A percentile compares a stretch with the other conserved stretches of the same genome.
Conservation (phyloP, 371 early-diverging fungal species). For the Phascolomyces articulosus region DNA sequence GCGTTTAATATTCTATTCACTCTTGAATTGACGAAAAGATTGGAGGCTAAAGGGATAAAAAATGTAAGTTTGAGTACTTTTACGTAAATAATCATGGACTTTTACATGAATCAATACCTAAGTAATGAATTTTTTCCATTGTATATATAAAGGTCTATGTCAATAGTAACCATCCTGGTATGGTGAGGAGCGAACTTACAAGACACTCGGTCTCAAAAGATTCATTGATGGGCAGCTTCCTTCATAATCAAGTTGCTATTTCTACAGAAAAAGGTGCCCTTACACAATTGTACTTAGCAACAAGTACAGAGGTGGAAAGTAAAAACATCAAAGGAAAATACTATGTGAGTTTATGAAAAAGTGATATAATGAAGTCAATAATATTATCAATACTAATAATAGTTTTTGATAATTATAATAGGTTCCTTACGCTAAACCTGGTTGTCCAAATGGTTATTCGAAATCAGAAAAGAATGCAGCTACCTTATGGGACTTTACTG, state of each 20-base stretch:
- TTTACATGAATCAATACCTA: no score
- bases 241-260: slow-evolving; percentile 12
- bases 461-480: slow-evolving; percentile 22
- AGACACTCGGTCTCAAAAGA: slow-evolving; percentile 15
- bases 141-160: slow-evolving; percentile 44
- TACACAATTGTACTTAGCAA: slow-evolving; percentile 66
- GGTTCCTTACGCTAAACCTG: slow-evolving; percentile 21
- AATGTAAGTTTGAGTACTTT: background rate
- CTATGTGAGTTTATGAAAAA: slow-evolving; percentile 33
- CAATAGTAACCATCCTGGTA: slow-evolving; percentile 74
- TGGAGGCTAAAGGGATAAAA: slow-evolving; percentile 38
- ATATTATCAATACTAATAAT: background rate
- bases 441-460: slow-evolving; percentile 15
- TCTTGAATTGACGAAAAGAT: slow-evolving; percentile 36
- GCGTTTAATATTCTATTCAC: slow-evolving; percentile 43
- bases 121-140: background rate
- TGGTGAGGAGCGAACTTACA: slow-evolving; percentile 47
- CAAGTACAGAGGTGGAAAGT: slow-evolving; percentile 63
- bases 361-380: background rate
- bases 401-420: background rate
- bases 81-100: background rate
- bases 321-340: slow-evolving; percentile 54
- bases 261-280: slow-evolving; percentile 58
- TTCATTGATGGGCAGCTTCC: background rate
- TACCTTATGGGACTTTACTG: slow-evolving; percentile 41